Evolutionary conservation across 805 yeast species (phyloP).

Genomic region (Kodamaea restingae): DNA sequence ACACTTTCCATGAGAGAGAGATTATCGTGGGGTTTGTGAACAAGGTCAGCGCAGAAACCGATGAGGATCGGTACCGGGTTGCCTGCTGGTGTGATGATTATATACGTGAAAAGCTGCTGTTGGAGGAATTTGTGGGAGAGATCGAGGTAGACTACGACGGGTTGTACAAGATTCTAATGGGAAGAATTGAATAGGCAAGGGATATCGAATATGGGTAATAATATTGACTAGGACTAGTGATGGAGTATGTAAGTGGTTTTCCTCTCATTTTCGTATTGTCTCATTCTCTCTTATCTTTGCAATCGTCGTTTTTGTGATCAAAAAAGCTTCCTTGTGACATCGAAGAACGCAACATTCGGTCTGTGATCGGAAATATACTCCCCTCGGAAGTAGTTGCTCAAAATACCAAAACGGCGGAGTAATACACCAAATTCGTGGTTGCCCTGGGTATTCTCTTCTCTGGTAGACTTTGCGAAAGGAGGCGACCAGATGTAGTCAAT

Average conservation of each 20-base stretch:
- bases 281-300: too few species aligned
- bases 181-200: not conserved
- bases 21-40: constrained; percentile 11
- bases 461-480: constrained; percentile 3
- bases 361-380: constrained; percentile 40
- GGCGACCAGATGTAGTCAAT: constrained; percentile 49
- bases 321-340: constrained; percentile 3
- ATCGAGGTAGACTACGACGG: constrained; percentile 14
- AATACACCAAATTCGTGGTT: constrained; percentile 18
- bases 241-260: too few species aligned
- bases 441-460: not conserved
- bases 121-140: constrained; percentile 15
- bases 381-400: constrained; percentile 29
- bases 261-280: too few species aligned
- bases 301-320: too few species aligned
- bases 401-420: constrained; percentile 36
- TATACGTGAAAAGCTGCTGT: constrained; percentile 12
- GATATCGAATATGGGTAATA: too few species aligned
- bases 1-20: constrained; percentile 12
- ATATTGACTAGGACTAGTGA: not conserved
- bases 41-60: constrained; percentile 9
- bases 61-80: constrained; percentile 8
- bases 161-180: constrained; percentile 8
- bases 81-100: constrained; percentile 13
- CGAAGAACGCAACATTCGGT: constrained; percentile 30